Percentiles rank a stretch among this genome's conserved stretches.
Evolutionary conservation across 225 moss, liverwort and hornwort genomes (phyloP).

Genomic region (Anthoceros angustus): DNA sequence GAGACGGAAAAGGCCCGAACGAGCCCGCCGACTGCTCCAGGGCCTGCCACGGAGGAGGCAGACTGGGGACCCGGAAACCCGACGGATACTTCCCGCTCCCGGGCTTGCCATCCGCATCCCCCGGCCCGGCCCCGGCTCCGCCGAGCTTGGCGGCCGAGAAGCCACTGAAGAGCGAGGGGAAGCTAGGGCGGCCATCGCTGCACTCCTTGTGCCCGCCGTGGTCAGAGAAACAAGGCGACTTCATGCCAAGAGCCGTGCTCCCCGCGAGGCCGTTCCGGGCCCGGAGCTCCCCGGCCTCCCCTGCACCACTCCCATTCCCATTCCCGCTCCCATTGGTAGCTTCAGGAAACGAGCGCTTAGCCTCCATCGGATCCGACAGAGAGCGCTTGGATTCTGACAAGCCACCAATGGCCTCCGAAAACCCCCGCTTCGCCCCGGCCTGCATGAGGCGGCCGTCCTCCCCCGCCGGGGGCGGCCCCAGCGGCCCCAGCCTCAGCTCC

Average conservation of each 20-base stretch:
- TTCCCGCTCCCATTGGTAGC: too few species aligned
- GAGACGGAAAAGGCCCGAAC: constrained; percentile 4
- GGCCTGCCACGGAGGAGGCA: not conserved
- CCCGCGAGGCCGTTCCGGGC: not conserved
- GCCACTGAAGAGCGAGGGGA: not conserved
- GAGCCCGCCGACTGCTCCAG: constrained; percentile 13
- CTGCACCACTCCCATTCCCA: too few species aligned
- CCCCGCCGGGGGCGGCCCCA: not conserved
- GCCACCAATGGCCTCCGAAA: constrained; percentile 1
- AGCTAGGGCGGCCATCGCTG: not conserved
- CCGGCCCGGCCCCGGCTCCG: too few species aligned
- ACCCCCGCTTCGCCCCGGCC: not conserved
- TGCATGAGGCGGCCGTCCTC: not conserved
- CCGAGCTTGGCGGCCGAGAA: not conserved
- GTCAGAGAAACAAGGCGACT: not conserved
- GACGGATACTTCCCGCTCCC: not conserved
- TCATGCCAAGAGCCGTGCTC: not conserved
- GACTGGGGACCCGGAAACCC: not conserved
- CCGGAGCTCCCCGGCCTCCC: not conserved
- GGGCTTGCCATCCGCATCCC: not conserved
- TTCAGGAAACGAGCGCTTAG: too few species aligned
- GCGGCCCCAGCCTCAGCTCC: not conserved
- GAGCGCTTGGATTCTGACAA: not conserved
- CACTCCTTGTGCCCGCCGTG: not conserved
- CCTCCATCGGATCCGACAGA: not conserved